Percentiles rank a stretch among this genome's conserved stretches.
These are phyloP conservation scores for Pichia sp. DNA, from an alignment of 1,139 yeast species.

Conservation along the genomic window DNA sequence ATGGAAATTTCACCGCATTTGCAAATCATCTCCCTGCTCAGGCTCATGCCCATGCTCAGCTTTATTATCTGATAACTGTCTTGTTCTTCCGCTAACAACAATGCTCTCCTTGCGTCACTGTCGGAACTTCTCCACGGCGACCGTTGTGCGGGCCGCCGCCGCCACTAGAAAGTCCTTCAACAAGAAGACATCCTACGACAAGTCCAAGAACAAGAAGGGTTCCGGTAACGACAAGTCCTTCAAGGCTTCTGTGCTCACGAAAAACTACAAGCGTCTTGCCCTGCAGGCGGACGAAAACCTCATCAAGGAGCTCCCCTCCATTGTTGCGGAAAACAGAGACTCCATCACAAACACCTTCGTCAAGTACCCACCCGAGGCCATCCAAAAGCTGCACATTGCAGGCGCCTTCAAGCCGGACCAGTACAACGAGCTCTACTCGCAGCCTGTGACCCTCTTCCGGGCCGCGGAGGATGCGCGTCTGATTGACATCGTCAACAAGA, in stretches of 20 bases:
- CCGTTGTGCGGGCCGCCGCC: conserved; percentile 18
- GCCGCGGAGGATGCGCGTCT: conserved; percentile 34
- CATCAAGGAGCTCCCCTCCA: conserved; percentile 21
- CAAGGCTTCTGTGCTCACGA: conserved; percentile 22
- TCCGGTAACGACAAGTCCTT: conserved; percentile 31
- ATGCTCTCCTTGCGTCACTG: conserved; percentile 13
- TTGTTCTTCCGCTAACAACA: background rate
- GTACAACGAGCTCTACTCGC: conserved; percentile 56
- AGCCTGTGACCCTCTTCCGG: conserved; percentile 55
- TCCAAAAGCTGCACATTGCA: conserved; percentile 32
- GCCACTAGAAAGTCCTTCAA: conserved; percentile 30
- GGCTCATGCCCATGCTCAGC: too few relatives aligned
- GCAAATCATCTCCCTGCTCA: too few relatives aligned
- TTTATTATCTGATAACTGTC: background rate
- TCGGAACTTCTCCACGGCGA: conserved; percentile 16
- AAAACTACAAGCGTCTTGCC: conserved; percentile 26
- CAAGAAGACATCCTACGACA: conserved; percentile 24
- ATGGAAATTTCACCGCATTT: background rate
- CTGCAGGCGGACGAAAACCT: conserved; percentile 18
- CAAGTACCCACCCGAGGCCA: conserved; percentile 21
- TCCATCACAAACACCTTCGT: conserved; percentile 21
- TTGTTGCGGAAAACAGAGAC: conserved; percentile 18
- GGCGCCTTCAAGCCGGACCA: conserved; percentile 64
- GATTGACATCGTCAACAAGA: conserved; percentile 29
- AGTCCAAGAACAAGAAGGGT: conserved; percentile 30